Evolutionary conservation across 768 basidiomycete genomes (phyloP).

Genomic region (Botryobasidium botryosum): DNA sequence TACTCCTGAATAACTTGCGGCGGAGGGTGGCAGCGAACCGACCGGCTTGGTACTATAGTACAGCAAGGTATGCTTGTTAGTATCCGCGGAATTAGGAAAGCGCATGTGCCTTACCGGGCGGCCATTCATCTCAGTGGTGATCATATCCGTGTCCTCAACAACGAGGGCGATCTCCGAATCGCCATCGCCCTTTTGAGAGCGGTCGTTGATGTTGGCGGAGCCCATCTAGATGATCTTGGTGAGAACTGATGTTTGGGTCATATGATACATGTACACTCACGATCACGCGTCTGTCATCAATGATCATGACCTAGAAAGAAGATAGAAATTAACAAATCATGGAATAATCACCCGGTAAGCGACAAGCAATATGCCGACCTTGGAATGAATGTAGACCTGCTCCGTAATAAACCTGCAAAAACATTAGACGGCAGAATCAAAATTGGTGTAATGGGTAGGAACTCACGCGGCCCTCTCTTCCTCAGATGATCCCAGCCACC

Average conservation of each 20-base stretch:
- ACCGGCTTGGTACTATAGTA: conserved; percentile 36
- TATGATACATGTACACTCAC: background rate
- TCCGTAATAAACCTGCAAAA: conserved; percentile 53
- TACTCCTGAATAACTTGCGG: conserved; percentile 68
- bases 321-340: background rate
- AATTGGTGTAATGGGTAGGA: too few species aligned
- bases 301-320: conserved; percentile 50
- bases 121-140: conserved; percentile 67
- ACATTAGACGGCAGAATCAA: too few species aligned
- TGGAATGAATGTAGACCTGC: conserved; percentile 67
- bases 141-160: conserved; percentile 71
- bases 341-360: background rate
- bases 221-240: conserved; percentile 42
- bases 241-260: background rate
- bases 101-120: conserved; percentile 20
- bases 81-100: background rate
- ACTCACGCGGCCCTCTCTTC: conserved; percentile 71
- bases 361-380: conserved; percentile 22
- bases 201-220: conserved; percentile 84
- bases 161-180: conserved; percentile 91
- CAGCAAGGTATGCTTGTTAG: background rate
- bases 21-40: conserved; percentile 76
- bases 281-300: conserved; percentile 81
- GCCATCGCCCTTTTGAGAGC: conserved; percentile 78
- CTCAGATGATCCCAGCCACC: conserved; percentile 68